Evolutionary conservation across 331 rosid genomes (phyloP), one percentile per base, ranked within the genome.

Genomic region (Malus hybrid): DNA sequence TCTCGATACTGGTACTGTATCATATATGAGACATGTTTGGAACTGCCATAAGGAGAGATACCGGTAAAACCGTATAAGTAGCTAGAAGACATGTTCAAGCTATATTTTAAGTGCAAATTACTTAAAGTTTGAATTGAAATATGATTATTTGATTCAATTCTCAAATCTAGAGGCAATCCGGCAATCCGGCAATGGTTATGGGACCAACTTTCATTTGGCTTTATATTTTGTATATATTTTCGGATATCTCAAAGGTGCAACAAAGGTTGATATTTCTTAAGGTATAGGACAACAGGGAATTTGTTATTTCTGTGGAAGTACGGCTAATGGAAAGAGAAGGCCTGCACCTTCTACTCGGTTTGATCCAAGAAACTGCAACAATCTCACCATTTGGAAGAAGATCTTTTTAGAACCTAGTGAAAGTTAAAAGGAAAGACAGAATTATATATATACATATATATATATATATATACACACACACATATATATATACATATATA

Each of bases 331-430:
- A 39, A 71, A 70, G 14, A 65, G 42, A 39, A 32, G 77, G 81
- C 81, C 81, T 54, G 81, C 76, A 32, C 9, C 73, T 32, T 54
- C 24, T 54, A 0, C 60, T 31, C 28, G 62, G 69, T 57, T 69
- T 70, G 81, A 78, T 66, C 74, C 64, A 65, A 73, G 64, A 60
- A 65, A 29, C 36, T 50, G 50, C 63, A 79, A 54, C 15, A 28
- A 78, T 65, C 69, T 71, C 42, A 11, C 11, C 68, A 55, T 39
- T 72, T 39, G 73, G 68, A 78, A 65, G 28, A 52, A 22, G 48
- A 39, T 27, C 71, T 20, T 4, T 48, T 20, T 14, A 50, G 19
- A 34, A 33, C 34, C 10, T 54, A 42, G 4, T 57, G 27, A 75
- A 46, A 48, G 18, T 29, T 29, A 74, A 1, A 33, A 11, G 59